phyloP scores from a whole-genome alignment of 106 monocot genomes.

The Dactylorhiza incarnata region DNA sequence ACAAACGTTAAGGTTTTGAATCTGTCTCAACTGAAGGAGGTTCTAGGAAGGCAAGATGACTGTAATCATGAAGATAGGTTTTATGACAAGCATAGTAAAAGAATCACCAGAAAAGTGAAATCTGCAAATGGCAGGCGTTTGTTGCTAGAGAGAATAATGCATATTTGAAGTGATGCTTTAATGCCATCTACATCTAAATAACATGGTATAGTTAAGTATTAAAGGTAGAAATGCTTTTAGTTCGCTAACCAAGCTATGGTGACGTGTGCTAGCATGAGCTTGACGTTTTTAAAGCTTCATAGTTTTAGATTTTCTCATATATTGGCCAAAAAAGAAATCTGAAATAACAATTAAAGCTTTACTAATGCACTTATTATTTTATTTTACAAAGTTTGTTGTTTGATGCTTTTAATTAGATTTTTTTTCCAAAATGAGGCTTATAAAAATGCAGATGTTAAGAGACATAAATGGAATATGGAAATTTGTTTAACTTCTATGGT shows the following conservation, averaged over 20 bases:
- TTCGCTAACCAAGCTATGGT: background rate
- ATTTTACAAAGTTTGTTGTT: background rate
- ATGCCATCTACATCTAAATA: background rate
- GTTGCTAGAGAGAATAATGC: background rate
- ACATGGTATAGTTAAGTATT: background rate
- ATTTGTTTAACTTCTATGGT: background rate
- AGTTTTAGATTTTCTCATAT: background rate
- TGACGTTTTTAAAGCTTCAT: background rate
- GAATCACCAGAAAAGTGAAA: background rate
- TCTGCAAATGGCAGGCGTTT: background rate
- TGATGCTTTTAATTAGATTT: background rate
- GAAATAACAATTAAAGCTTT: background rate
- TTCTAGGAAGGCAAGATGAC: background rate
- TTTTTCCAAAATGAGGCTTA: background rate
- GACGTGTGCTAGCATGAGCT: background rate
- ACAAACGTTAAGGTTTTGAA: background rate
- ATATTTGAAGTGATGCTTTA: background rate
- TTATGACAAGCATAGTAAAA: background rate
- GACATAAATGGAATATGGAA: background rate
- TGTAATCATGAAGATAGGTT: background rate
- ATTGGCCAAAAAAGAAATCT: background rate
- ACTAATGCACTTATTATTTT: background rate
- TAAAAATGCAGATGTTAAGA: background rate
- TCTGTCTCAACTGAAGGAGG: background rate
- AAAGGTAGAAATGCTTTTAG: background rate